A percentile compares a stretch with the other conserved stretches of the same genome.
These are phyloP conservation scores for Cytospora piceicola DNA, from an alignment of 2,329 filamentous ascomycete species.

Conservation along the genomic window DNA sequence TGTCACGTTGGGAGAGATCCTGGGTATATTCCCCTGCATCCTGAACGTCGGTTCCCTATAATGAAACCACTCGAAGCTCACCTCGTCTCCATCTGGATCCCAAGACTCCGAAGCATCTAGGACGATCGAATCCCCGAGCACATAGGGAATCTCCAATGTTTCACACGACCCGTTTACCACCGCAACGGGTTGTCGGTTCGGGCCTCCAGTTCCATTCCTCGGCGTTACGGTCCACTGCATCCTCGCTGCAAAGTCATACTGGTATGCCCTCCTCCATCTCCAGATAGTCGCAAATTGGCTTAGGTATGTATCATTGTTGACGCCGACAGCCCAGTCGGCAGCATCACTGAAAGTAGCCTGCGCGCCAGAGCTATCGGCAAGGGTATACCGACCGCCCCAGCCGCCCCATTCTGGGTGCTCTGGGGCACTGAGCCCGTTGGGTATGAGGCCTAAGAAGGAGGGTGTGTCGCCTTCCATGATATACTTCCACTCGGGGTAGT, in stretches of 20 bases:
- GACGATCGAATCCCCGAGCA: slow-evolving; percentile 26
- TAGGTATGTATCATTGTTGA: slow-evolving; percentile 38
- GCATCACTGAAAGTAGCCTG: slow-evolving; percentile 40
- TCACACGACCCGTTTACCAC: slow-evolving; percentile 33
- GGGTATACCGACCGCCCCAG: slow-evolving; percentile 48
- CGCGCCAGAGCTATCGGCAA: slow-evolving; percentile 32
- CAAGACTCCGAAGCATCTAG: slow-evolving; percentile 31
- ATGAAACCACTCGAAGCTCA: slow-evolving; percentile 32
- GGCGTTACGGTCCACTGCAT: slow-evolving; percentile 30
- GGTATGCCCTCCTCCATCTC: slow-evolving; percentile 57
- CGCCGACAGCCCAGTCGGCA: slow-evolving; percentile 41
- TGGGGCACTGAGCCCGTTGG: slow-evolving; percentile 45
- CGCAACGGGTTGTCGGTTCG: slow-evolving; percentile 30
- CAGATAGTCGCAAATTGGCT: slow-evolving; percentile 55
- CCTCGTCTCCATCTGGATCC: slow-evolving; percentile 31
- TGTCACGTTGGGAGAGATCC: slow-evolving; percentile 16
- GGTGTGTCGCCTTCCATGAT: slow-evolving; percentile 55
- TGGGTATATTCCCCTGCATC: slow-evolving; percentile 11
- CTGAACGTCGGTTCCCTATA: slow-evolving; percentile 29
- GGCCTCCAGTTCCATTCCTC: not conserved
- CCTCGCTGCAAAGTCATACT: slow-evolving; percentile 45
- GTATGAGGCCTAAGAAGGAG: slow-evolving; percentile 45
- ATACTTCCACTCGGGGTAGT: slow-evolving; percentile 44
- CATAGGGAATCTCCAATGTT: slow-evolving; percentile 22
- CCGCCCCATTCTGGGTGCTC: slow-evolving; percentile 46